Evolutionary conservation across 1,284 basidiomycete genomes (phyloP), one percentile per base, ranked within the genome.

Genomic region (Cystobasidium pallidum): DNA sequence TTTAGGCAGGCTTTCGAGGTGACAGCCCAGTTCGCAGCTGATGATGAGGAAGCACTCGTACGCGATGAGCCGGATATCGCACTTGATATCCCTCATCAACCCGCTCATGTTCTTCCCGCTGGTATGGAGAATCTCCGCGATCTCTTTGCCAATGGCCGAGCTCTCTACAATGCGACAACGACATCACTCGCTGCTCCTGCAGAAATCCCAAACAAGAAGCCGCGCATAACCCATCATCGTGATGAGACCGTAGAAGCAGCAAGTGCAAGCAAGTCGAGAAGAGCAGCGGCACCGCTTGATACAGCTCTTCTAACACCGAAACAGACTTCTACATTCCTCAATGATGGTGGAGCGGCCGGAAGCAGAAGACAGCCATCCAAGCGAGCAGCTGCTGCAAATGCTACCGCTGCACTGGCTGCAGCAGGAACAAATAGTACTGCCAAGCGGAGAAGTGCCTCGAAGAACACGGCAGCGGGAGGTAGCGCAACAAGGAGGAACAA

Each of bases 401-500:
- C 36, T 52, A 24, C 26, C n/a, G 34, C 41, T 24, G 52, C 63
- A 45, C 19, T 30, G 17, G 26, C 34, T 8, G 61, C 63, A 36
- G 21, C 41, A n/a, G 24, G 34, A 52, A 41, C 43, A 21, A 28
- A 41, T 30, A 51, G 49, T 30, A 55, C 3, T 15, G n/a, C 41
- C 19, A 57, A 67, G 32, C 55, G 55, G 11, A 54, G 28, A 36
- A 45, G 34, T 34, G 65, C 43, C 11, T 36, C 47, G 8, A 32
- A 55, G 26, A 32, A 41, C 4, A 6, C 51, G 34, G 45, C 62
- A 51, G 43, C 43, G 7, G 47, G 41, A 36, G 43, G 11, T 51
- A 51, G 45, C 30, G 34, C 39, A 43, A 30, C 70, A 68, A 26
- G 75, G 75, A 66, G 67, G 70, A 55, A 70, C 72, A 32, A 67